Percentiles rank a stretch among this genome's conserved stretches.
These are phyloP conservation scores for Candida quercuum DNA, from an alignment of 805 yeast species.

Conservation along the genomic window DNA sequence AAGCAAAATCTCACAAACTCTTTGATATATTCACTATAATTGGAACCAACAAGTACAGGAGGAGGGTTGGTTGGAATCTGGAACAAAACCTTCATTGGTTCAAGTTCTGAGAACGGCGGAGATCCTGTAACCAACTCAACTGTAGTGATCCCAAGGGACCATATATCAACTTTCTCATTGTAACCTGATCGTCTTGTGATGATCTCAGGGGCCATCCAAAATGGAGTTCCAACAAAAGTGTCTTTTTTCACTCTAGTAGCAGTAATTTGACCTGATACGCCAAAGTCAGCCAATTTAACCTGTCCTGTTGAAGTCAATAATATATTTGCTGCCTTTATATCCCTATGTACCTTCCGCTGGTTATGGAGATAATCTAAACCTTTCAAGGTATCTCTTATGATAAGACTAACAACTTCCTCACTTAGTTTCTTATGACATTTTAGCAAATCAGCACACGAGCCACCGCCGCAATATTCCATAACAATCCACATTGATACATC, in stretches of 20 bases:
- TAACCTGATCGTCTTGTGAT: constrained; percentile 60
- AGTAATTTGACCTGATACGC: constrained; percentile 79
- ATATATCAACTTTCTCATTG: constrained; percentile 83
- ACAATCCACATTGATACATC: constrained; percentile 78
- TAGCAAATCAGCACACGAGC: constrained; percentile 78
- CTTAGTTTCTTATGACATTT: constrained; percentile 45
- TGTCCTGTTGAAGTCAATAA: constrained; percentile 63
- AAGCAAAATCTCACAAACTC: constrained; percentile 63
- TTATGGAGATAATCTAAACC: constrained; percentile 77
- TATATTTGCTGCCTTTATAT: constrained; percentile 86
- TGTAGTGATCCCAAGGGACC: constrained; percentile 93
- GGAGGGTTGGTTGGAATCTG: constrained; percentile 63
- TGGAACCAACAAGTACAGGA: constrained; percentile 46
- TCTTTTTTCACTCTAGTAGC: constrained; percentile 56
- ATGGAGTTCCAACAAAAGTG: constrained; percentile 93
- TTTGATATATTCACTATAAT: constrained; percentile 38
- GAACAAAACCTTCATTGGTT: constrained; percentile 73
- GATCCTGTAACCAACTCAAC: constrained; percentile 78
- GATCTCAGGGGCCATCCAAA: constrained; percentile 99
- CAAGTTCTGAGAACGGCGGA: constrained; percentile 72
- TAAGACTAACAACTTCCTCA: constrained; percentile 57
- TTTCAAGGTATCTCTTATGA: constrained; percentile 55
- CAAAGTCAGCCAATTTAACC: constrained; percentile 87
- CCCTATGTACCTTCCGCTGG: constrained; percentile 79
- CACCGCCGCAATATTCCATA: constrained; percentile 96